phyloP scores from a whole-genome alignment of 331 rosid species.

The Telfairia occidentalis region DNA sequence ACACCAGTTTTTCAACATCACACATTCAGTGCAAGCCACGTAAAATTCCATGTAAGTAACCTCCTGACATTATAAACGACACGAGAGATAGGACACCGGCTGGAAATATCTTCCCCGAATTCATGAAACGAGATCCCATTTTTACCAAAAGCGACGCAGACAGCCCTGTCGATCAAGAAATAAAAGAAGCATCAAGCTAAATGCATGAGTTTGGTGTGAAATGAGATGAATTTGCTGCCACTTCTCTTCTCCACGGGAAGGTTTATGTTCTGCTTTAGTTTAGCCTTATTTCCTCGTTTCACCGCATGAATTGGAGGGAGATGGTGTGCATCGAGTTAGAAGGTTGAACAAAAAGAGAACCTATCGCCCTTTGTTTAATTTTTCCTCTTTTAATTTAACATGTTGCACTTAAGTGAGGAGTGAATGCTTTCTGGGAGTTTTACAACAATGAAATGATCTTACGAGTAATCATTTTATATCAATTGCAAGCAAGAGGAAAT shows the following conservation, averaged over 20 bases:
- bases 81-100: conserved; percentile 89
- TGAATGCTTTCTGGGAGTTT: neutral
- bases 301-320: neutral
- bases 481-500: neutral
- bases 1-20: neutral
- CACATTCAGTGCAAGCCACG: conserved; percentile 58
- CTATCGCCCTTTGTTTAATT: no score
- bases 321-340: neutral
- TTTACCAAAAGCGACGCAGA: conserved; percentile 81
- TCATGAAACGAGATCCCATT: conserved; percentile 94
- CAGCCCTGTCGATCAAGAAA: conserved; percentile 37
- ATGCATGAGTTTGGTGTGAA: neutral
- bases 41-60: conserved; percentile 87
- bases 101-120: conserved; percentile 88
- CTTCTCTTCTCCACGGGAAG: neutral
- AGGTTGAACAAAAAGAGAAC: no score
- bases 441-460: neutral
- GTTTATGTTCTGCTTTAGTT: neutral
- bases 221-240: neutral
- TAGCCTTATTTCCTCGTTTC: neutral
- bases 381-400: no score
- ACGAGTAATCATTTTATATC: neutral
- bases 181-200: neutral
- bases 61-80: conserved; percentile 78
- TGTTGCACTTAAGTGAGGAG: no score